Percentiles rank a stretch among this genome's conserved stretches.
Conservation (phyloP, 2,329 filamentous ascomycete species). For the Endothia cerciana region DNA sequence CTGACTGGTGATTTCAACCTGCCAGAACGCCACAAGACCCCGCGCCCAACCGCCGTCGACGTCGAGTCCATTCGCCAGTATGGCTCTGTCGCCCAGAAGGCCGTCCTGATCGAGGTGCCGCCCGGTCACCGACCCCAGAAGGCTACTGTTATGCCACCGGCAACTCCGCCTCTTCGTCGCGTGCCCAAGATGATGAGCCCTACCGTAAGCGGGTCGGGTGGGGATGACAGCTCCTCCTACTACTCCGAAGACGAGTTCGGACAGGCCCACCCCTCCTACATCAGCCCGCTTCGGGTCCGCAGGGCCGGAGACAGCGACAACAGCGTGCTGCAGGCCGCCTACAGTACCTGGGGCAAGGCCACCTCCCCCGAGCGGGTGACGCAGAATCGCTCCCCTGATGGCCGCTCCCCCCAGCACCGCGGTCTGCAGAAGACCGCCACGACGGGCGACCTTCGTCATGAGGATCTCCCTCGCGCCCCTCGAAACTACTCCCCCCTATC, state of each 20-base stretch:
- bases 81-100: constrained; percentile 19
- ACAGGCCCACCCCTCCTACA: constrained; percentile 26
- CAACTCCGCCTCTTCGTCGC: constrained; percentile 21
- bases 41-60: constrained; percentile 18
- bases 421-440: constrained; percentile 28
- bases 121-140: constrained; percentile 6
- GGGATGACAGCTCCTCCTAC: constrained; percentile 36
- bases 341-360: constrained; percentile 11
- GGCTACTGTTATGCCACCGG: constrained; percentile 14
- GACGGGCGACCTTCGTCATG: constrained; percentile 23
- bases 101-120: constrained; percentile 16
- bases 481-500: constrained; percentile 48
- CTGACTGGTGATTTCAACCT: constrained; percentile 5
- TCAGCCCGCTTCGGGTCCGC: constrained; percentile 37
- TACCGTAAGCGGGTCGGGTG: constrained; percentile 7
- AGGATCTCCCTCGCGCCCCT: constrained; percentile 22
- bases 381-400: constrained; percentile 10
- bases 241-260: constrained; percentile 39
- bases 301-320: constrained; percentile 28
- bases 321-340: constrained; percentile 18
- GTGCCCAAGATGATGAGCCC: constrained; percentile 19
- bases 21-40: constrained; percentile 14
- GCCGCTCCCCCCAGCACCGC: constrained; percentile 6
- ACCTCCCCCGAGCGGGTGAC: constrained; percentile 14
- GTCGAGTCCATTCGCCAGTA: constrained; percentile 22